Base-by-base conservation (phyloP, 1,284 basidiomycete genomes). In the Cystobasidiaceae sp. region DNA sequence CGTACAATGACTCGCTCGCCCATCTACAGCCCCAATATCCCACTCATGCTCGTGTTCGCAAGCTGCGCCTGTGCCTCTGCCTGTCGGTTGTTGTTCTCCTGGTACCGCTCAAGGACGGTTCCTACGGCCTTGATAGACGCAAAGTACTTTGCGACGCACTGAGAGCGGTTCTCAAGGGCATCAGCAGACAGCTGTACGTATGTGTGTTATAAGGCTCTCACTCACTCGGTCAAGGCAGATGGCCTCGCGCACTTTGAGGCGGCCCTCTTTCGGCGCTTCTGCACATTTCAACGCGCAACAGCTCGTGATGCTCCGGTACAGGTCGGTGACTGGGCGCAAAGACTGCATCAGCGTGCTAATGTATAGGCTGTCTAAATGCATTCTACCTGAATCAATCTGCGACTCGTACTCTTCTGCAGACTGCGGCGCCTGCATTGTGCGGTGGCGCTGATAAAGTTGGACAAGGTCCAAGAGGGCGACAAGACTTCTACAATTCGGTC, bases 81-180 rank as follows among this genome's bases (percentile, higher is more conserved):
- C 54, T 56, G 54, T 33, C 28, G 19, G 7, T 44, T 23, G 21
- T 37, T 27, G 33, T 56, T 56, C 54, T 56, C 54, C 54, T 56
- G 54, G 21, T 56, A 56, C 54, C 54, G 21, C 41, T 56, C 39
- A 17, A 56, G 21, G 2, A 56, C 54, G 28, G 41, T 56, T 21
- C 54, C 54, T 28, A 56, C 45, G 19, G 54, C 54, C 37, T 56
- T 41, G 25, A 43, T 56, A 9, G 41, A 32, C 6, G 37, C 39
- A 41, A 56, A 56, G 27, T 43, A 56, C 34, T 56, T 56, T 25
- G 54, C 21, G 9, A 56, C 54, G 54, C 54, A 56, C 54, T 56
- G 21, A 3, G 7, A 11, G 39, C 21, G 17, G 51, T 8, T 23
- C n/a, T 54, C 27, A 39, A 39, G 32, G 17, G 27, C 15, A n/a